These are phyloP conservation scores for Lactarius quietus DNA, from an alignment of 768 basidiomycete genomes.

Conservation along the genomic window DNA sequence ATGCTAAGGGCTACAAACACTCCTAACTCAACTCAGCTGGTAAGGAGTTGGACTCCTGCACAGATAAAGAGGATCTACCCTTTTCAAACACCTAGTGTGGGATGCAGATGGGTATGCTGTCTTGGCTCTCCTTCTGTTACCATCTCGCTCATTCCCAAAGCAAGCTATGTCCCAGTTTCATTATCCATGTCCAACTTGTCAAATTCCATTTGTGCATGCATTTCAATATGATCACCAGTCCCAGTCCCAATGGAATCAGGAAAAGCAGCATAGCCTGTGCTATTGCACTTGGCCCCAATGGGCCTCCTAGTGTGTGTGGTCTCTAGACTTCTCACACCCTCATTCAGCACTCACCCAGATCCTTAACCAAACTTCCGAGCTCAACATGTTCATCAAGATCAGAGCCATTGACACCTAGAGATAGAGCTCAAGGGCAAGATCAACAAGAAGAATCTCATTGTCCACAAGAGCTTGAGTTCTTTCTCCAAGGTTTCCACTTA, in stretches of 20 bases:
- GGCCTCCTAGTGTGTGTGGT: slow-evolving; percentile 44
- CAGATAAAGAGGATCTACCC: slow-evolving; percentile 29
- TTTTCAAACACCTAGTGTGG: slow-evolving; percentile 59
- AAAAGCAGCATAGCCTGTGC: slow-evolving; percentile 94
- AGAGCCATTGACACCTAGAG: slow-evolving; percentile 69
- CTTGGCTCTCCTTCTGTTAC: neutral
- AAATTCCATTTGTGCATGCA: slow-evolving; percentile 88
- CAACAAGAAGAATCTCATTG: slow-evolving; percentile 70
- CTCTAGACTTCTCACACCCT: neutral
- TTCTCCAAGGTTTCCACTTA: slow-evolving; percentile 59
- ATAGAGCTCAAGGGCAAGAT: slow-evolving; percentile 78
- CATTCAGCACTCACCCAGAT: slow-evolving; percentile 44
- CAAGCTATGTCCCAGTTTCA: slow-evolving; percentile 89
- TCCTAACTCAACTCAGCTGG: slow-evolving; percentile 61
- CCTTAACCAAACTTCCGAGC: slow-evolving; percentile 75
- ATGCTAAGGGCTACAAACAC: slow-evolving; percentile 62
- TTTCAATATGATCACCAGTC: slow-evolving; percentile 95
- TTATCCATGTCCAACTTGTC: slow-evolving; percentile 84
- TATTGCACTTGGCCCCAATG: slow-evolving; percentile 77
- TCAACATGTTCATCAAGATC: slow-evolving; percentile 81
- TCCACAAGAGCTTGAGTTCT: slow-evolving; percentile 66
- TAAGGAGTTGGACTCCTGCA: slow-evolving; percentile 49
- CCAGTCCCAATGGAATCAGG: slow-evolving; percentile 96
- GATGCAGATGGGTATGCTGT: slow-evolving; percentile 61
- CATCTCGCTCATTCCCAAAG: neutral